These are phyloP conservation scores for Diaporthe velutina DNA, from an alignment of 2,329 filamentous ascomycete genomes.

Conservation along the genomic window DNA sequence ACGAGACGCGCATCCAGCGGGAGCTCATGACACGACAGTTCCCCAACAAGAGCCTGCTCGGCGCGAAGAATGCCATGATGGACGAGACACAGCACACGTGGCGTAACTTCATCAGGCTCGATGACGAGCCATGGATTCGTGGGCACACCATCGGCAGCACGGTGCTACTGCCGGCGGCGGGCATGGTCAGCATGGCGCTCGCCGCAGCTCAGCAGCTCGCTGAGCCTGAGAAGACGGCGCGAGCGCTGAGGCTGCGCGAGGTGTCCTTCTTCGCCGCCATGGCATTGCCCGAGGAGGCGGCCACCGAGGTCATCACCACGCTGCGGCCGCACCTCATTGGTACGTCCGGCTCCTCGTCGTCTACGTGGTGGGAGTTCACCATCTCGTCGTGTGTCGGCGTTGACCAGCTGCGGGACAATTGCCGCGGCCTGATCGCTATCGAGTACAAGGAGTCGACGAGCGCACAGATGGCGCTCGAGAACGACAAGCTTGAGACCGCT, in stretches of 20 bases:
- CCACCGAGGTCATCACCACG: constrained; percentile 34
- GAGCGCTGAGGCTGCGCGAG: constrained; percentile 31
- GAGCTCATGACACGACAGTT: constrained; percentile 54
- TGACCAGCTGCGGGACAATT: constrained; percentile 37
- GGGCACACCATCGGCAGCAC: constrained; percentile 38
- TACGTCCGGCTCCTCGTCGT: constrained; percentile 26
- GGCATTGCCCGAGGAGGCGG: constrained; percentile 35
- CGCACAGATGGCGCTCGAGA: constrained; percentile 34
- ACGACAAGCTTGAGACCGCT: constrained; percentile 27
- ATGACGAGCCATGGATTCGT: constrained; percentile 39
- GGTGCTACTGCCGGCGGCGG: constrained; percentile 37
- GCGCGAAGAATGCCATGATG: constrained; percentile 35
- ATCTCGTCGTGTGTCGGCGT: constrained; percentile 34
- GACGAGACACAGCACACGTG: constrained; percentile 37
- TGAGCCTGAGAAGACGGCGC: constrained; percentile 42
- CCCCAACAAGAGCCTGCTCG: constrained; percentile 35
- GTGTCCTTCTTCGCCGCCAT: constrained; percentile 36
- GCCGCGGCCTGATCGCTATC: constrained; percentile 36
- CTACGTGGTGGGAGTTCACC: constrained; percentile 38
- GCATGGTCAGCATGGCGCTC: constrained; percentile 37
- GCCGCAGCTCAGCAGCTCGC: constrained; percentile 35
- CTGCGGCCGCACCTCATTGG: constrained; percentile 35
- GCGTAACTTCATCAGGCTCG: constrained; percentile 37
- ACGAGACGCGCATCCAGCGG: constrained; percentile 41
- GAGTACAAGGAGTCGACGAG: constrained; percentile 34